A percentile compares a stretch with the other conserved stretches of the same genome.
Evolutionary conservation across 2,329 filamentous ascomycete species (phyloP).

Genomic region (Penicillium sclerotigenum): DNA sequence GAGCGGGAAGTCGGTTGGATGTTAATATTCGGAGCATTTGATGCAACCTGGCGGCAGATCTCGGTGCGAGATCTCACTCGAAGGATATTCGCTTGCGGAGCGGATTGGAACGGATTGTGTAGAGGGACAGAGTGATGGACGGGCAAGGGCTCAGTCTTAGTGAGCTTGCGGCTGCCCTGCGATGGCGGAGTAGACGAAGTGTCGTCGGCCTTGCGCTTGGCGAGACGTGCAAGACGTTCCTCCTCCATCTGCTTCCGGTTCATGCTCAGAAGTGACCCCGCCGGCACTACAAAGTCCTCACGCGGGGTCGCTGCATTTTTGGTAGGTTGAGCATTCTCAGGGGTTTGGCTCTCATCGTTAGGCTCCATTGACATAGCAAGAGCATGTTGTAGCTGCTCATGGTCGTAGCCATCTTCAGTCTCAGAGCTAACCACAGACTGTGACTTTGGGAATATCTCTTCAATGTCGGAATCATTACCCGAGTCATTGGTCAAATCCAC

Average conservation of each 20-base stretch:
- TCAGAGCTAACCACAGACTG: conserved; percentile 28
- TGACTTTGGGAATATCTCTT: conserved; percentile 27
- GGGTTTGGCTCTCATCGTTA: neutral
- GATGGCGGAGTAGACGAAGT: conserved; percentile 33
- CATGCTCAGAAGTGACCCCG: conserved; percentile 49
- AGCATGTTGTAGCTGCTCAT: conserved; percentile 38
- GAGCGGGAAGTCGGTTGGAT: conserved; percentile 19
- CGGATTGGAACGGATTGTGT: neutral
- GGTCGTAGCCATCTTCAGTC: conserved; percentile 23
- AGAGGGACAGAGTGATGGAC: neutral
- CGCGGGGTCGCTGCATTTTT: neutral
- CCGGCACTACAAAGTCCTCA: too few relatives aligned
- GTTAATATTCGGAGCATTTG: neutral
- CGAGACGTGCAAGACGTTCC: conserved; percentile 69
- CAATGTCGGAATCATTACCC: conserved; percentile 26
- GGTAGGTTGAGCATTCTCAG: neutral
- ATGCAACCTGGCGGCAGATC: neutral
- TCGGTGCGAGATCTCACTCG: neutral
- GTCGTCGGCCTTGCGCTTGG: conserved; percentile 54
- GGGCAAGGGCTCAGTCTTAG: conserved; percentile 11
- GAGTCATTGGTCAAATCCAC: conserved; percentile 38
- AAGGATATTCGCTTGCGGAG: neutral
- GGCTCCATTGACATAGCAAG: conserved; percentile 35
- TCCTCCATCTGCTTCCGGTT: conserved; percentile 82
- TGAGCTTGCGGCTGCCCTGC: conserved; percentile 25